Conservation (phyloP, 2,329 filamentous ascomycete genomes). For the Aspergillus fumigatus region DNA sequence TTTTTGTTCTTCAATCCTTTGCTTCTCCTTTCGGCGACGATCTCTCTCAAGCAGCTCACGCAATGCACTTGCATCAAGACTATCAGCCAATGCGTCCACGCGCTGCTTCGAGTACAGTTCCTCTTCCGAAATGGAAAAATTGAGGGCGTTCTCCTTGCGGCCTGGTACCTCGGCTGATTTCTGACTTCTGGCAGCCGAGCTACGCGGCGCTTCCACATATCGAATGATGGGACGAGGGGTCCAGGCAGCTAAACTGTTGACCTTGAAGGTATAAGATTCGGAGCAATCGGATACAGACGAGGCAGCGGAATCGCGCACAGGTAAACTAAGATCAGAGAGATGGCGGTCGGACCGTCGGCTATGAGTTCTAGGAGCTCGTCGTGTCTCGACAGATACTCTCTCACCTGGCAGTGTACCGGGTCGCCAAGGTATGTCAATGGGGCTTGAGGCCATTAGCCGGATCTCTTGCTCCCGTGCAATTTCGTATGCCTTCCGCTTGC, state of each 20-base stretch:
- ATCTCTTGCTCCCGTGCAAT: constrained; percentile 81
- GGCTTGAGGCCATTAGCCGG: constrained; percentile 70
- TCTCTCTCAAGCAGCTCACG: constrained; percentile 90
- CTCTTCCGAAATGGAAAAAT: constrained; percentile 58
- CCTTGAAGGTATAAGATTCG: constrained; percentile 71
- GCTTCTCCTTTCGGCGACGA: constrained; percentile 70
- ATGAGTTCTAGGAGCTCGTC: constrained; percentile 39
- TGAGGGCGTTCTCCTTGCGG: constrained; percentile 51
- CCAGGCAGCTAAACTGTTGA: constrained; percentile 75
- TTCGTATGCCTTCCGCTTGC: constrained; percentile 71
- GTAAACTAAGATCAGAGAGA: constrained; percentile 69
- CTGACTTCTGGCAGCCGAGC: constrained; percentile 44
- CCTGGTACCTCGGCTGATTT: constrained; percentile 46
- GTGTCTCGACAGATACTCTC: constrained; percentile 57
- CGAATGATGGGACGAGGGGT: constrained; percentile 80
- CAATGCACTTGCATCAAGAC: constrained; percentile 76
- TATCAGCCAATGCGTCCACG: constrained; percentile 70
- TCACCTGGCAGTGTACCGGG: constrained; percentile 57
- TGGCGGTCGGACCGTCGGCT: constrained; percentile 57
- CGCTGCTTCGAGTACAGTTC: constrained; percentile 56
- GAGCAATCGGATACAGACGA: constrained; percentile 72
- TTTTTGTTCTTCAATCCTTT: constrained; percentile 65
- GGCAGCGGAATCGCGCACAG: constrained; percentile 67
- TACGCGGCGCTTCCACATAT: constrained; percentile 63
- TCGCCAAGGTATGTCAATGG: constrained; percentile 58